Conservation (phyloP, 192 early-diverging fungal species). For the Funneliformis geosporum region DNA sequence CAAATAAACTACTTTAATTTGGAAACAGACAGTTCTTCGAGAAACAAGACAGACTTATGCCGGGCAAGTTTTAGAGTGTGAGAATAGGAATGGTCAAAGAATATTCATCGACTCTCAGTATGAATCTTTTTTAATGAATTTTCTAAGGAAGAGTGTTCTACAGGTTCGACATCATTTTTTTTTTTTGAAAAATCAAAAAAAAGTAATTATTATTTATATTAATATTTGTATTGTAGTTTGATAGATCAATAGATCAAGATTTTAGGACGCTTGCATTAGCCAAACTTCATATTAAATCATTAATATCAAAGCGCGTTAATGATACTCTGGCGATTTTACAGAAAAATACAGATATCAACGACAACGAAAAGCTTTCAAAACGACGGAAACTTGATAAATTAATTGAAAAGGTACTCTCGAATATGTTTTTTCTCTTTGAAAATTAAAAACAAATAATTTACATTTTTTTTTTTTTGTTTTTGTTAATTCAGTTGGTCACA, state of each 20-base stretch:
- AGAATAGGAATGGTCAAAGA: slow-evolving; percentile 28
- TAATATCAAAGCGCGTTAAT: slow-evolving; percentile 28
- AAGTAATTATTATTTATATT: not conserved
- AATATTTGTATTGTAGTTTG: slow-evolving; percentile 21
- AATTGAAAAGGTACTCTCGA: slow-evolving; percentile 16
- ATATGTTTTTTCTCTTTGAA: not conserved
- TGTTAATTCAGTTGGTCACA: not conserved
- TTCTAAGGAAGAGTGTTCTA: slow-evolving; percentile 22
- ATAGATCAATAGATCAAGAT: slow-evolving; percentile 32
- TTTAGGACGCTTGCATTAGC: slow-evolving; percentile 21
- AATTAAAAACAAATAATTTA: not conserved
- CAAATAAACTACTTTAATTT: not conserved
- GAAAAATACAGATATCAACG: not conserved
- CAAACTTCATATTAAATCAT: slow-evolving; percentile 29
- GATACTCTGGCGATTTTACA: slow-evolving; percentile 14
- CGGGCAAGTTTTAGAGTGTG: slow-evolving; percentile 25
- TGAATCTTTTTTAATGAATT: slow-evolving; percentile 35
- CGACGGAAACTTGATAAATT: slow-evolving; percentile 14
- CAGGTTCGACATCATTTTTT: slow-evolving; percentile 9
- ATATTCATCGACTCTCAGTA: slow-evolving; percentile 32
- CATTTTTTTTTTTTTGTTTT: not conserved
- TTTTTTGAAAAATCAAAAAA: not conserved
- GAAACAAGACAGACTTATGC: slow-evolving; percentile 26
- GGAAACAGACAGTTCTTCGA: slow-evolving; percentile 17
- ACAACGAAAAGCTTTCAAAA: not conserved